Conservation (phyloP, 106 monocot species). For the Acorus gramineus region DNA sequence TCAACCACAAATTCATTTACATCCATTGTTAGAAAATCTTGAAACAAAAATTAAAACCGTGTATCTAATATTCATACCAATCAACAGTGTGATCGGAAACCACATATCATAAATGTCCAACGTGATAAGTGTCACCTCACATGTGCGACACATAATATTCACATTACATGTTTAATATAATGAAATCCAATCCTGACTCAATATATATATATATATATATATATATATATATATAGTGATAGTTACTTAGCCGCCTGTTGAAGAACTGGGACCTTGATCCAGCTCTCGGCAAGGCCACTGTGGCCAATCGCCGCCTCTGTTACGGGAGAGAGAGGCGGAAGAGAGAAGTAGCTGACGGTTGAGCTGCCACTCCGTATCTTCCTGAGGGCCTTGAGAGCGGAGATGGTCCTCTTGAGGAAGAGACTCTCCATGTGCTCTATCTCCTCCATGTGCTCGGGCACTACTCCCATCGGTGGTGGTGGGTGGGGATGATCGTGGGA, state of each 20-base stretch:
- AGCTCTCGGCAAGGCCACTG: slow-evolving; percentile 21
- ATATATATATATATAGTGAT: no score
- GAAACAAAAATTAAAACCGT: no score
- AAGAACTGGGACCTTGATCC: slow-evolving; percentile 31
- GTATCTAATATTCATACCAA: no score
- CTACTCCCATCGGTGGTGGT: slow-evolving; percentile 5
- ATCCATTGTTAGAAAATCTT: no score
- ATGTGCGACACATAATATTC: no score
- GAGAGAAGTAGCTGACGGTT: slow-evolving; percentile 69
- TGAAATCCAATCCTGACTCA: no score
- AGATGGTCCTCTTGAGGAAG: slow-evolving; percentile 71
- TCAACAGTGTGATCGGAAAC: no score
- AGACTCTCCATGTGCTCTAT: slow-evolving; percentile 59
- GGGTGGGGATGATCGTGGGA: background rate
- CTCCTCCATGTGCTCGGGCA: slow-evolving; percentile 47
- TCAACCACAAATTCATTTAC: no score
- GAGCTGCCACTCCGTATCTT: slow-evolving; percentile 77
- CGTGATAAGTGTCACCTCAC: no score
- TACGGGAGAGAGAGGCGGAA: slow-evolving; percentile 36
- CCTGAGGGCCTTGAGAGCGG: slow-evolving; percentile 48
- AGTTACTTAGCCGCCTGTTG: slow-evolving; percentile 39
- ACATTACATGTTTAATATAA: no score
- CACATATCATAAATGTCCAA: no score
- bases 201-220: no score
- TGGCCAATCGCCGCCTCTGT: slow-evolving; percentile 1